Evolutionary conservation across 1,284 basidiomycete species (phyloP).

Genomic region (Microbotryum saponariae): DNA sequence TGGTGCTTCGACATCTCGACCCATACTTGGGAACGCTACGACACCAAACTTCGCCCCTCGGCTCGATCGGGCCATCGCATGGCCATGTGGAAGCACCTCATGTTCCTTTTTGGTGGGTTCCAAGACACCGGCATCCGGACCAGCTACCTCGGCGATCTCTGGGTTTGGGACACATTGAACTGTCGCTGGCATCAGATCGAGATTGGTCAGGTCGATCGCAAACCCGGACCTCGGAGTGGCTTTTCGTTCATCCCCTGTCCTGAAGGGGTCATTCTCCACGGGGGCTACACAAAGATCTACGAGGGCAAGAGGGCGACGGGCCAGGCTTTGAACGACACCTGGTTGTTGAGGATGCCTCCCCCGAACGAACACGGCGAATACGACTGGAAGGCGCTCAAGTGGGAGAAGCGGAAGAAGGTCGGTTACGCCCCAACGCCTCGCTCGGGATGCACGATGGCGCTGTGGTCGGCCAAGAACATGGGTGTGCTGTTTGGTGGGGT

Average conservation of each 20-base stretch:
- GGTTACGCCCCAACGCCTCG: slow-evolving; percentile 55
- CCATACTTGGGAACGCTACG: slow-evolving; percentile 81
- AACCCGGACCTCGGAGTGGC: slow-evolving; percentile 68
- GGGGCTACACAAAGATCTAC: slow-evolving; percentile 89
- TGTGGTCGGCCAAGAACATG: slow-evolving; percentile 56
- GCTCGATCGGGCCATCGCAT: slow-evolving; percentile 84
- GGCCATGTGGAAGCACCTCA: slow-evolving; percentile 81
- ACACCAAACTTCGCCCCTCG: slow-evolving; percentile 71
- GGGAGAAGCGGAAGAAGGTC: slow-evolving; percentile 74
- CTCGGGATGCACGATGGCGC: slow-evolving; percentile 75
- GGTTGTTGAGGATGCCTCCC: slow-evolving; percentile 60
- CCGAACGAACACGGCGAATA: slow-evolving; percentile 23
- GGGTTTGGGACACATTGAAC: slow-evolving; percentile 35
- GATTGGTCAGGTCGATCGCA: slow-evolving; percentile 58
- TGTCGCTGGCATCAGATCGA: slow-evolving; percentile 65
- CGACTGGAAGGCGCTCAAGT: slow-evolving; percentile 58
- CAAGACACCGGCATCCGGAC: slow-evolving; percentile 31
- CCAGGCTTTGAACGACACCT: slow-evolving; percentile 75
- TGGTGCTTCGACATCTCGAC: slow-evolving; percentile 57
- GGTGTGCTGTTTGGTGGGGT: slow-evolving; percentile 88
- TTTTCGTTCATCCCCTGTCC: slow-evolving; percentile 75
- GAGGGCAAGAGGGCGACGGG: slow-evolving; percentile 75
- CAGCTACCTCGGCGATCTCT: slow-evolving; percentile 34
- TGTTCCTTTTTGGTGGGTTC: slow-evolving; percentile 57
- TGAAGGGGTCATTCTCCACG: slow-evolving; percentile 77